Percentiles rank a stretch among this genome's conserved stretches.
These are phyloP conservation scores for Lasiosphaeria miniovina DNA, from an alignment of 495 filamentous ascomycete species.

Conservation along the genomic window DNA sequence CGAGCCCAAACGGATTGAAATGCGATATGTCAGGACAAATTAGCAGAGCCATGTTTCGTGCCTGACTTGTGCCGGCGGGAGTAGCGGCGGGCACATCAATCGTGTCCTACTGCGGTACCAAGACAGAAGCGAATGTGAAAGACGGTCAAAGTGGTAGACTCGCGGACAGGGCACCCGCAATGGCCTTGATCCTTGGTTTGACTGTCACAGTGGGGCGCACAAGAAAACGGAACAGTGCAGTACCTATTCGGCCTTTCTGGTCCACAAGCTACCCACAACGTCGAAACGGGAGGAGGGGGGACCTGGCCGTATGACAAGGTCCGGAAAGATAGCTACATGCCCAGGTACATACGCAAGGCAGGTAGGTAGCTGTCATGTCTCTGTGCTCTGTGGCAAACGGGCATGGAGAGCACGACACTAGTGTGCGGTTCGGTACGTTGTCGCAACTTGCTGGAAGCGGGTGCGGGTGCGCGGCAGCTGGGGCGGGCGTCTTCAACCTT, in stretches of 20 bases:
- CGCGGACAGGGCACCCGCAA: constrained; percentile 25
- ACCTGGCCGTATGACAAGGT: not conserved
- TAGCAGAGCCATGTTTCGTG: constrained; percentile 1
- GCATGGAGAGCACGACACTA: no score
- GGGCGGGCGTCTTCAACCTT: not conserved
- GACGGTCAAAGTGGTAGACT: constrained; percentile 23
- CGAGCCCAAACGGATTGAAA: not conserved
- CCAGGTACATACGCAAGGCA: not conserved
- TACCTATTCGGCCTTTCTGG: constrained; percentile 8
- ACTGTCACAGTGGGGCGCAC: constrained; percentile 29
- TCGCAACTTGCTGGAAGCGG: no score
- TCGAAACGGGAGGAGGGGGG: constrained; percentile 15
- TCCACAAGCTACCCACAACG: constrained; percentile 12
- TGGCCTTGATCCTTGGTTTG: constrained; percentile 27
- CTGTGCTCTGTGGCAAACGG: not conserved
- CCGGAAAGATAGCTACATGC: not conserved
- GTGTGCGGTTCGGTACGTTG: no score
- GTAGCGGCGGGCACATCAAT: constrained; percentile 14
- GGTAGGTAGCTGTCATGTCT: not conserved
- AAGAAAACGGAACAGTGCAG: constrained; percentile 12
- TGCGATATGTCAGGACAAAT: not conserved
- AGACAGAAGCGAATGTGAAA: constrained; percentile 13
- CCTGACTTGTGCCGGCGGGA: constrained; percentile 1
- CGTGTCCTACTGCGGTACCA: constrained; percentile 6
- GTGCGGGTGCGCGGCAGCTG: no score